These are phyloP conservation scores for Saccharomycopsis hybrid DNA, from an alignment of 1,139 yeast species.

Conservation along the genomic window DNA sequence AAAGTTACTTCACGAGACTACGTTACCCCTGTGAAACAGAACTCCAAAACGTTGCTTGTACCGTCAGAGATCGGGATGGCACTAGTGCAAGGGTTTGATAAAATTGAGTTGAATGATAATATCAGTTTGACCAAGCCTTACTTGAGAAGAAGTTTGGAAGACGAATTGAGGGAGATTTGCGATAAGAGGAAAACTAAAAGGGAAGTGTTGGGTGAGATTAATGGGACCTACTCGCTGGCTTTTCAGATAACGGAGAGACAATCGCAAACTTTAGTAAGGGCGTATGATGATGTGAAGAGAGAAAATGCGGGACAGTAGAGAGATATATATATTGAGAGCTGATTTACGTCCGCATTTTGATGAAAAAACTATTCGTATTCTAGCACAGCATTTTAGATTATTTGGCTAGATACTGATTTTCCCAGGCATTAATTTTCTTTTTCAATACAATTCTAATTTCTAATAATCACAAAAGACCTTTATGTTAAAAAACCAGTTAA, in stretches of 20 bases:
- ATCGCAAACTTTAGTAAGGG: conserved; percentile 27
- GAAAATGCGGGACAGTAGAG: conserved; percentile 15
- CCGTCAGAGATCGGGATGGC: conserved; percentile 88
- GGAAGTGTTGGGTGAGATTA: conserved; percentile 50
- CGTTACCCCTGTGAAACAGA: conserved; percentile 42
- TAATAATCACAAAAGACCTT: too few species aligned
- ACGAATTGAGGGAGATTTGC: conserved; percentile 60
- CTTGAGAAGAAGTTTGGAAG: conserved; percentile 71
- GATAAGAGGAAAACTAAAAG: conserved; percentile 51
- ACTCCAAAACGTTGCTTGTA: conserved; percentile 39
- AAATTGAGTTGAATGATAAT: conserved; percentile 60
- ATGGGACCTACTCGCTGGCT: conserved; percentile 58
- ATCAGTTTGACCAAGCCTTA: conserved; percentile 85
- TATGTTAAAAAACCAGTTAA: too few species aligned
- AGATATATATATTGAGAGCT: too few species aligned
- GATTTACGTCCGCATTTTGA: too few species aligned
- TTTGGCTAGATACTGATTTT: too few species aligned
- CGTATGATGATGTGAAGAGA: conserved; percentile 24
- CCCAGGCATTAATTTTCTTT: too few species aligned
- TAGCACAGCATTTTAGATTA: too few species aligned
- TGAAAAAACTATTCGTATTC: too few species aligned
- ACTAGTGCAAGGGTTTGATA: conserved; percentile 81
- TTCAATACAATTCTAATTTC: too few species aligned
- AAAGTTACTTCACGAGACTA: conserved; percentile 67
- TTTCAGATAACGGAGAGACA: conserved; percentile 33